Base-by-base conservation (phyloP, 495 filamentous ascomycete species). In the Staphylotrichum longicolle region DNA sequence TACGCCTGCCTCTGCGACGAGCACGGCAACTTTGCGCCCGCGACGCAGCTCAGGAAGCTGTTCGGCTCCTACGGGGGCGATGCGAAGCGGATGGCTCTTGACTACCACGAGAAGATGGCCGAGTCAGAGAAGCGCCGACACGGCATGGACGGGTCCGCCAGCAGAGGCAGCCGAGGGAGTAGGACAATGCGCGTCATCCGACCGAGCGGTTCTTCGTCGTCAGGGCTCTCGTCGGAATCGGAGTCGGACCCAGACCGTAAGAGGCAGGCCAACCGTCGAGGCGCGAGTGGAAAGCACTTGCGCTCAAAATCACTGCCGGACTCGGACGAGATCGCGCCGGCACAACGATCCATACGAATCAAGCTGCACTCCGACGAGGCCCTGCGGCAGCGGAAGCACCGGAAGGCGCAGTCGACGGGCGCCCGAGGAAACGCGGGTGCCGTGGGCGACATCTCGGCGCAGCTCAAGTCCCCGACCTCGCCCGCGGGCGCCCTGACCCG, bases 381-480 rank as follows among this genome's bases (percentile, higher is more conserved):
- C 3, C 72, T 83, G 61, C 78, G 82, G 62, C 81, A 85, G 65
- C 83, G 88, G 63, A 88, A 85, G 66, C 82, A 83, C 65, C 75
- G 74, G 56, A 81, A 79, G 62, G 70, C 73, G n/a, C 75, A 76
- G 61, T 82, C 80, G 6, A 65, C 73, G 12, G 76, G 71, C 61
- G 65, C 66, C 7, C 66, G 69, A 69, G 65, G 72, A 1, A 47
- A 7, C 54, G 49, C 30, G 0, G 27, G 45, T 20, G 54, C 54
- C 37, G 45, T 55, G 45, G 27, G 39, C 63, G 75, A 78, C 57
- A 71, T 82, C 63, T 80, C 78, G 15, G 77, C 79, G 12, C 78
- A 80, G 48, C 78, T 93, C 44, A 98, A 98, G 74, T 98, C 95
- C 33, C 94, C 94, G 3, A 94, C 91, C 30, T 95, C 93, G 3